These are phyloP conservation scores for Cardiosporidium cionae DNA, from an alignment of 169 alveolate species.

Conservation along the genomic window DNA sequence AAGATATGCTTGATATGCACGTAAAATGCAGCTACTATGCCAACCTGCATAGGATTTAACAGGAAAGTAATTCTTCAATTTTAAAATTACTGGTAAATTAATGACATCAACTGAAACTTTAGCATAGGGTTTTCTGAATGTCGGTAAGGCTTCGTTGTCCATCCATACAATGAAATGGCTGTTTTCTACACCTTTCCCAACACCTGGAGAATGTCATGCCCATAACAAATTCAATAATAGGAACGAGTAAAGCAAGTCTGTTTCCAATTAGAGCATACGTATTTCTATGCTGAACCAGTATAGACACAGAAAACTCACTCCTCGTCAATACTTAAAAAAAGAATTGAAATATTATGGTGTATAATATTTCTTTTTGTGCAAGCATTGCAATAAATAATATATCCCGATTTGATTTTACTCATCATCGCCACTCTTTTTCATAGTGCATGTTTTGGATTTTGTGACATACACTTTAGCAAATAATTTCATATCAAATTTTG, in stretches of 20 bases:
- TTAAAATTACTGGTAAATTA: no score
- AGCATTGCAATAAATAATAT: neutral
- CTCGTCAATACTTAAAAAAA: neutral
- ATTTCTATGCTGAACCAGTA: neutral
- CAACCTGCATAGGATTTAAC: no score
- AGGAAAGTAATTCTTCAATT: no score
- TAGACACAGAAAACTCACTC: neutral
- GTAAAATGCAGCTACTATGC: no score
- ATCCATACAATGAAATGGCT: conserved; percentile 55
- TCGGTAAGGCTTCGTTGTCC: conserved; percentile 39
- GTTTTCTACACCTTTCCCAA: conserved; percentile 45
- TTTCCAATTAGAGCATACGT: neutral
- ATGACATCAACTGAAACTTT: conserved; percentile 24
- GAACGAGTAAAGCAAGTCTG: neutral
- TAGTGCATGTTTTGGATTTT: neutral
- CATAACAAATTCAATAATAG: neutral
- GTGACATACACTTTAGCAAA: neutral
- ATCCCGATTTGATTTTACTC: neutral
- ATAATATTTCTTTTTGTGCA: neutral
- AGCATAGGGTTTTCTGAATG: conserved; percentile 42
- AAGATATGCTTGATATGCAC: no score
- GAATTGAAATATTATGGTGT: neutral
- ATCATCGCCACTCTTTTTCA: neutral
- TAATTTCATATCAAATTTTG: neutral
- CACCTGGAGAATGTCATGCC: conserved; percentile 15